Evolutionary conservation across 306 rosid species (phyloP), one percentile per base, ranked within the genome.

Genomic region (Cucurbita moschata): DNA sequence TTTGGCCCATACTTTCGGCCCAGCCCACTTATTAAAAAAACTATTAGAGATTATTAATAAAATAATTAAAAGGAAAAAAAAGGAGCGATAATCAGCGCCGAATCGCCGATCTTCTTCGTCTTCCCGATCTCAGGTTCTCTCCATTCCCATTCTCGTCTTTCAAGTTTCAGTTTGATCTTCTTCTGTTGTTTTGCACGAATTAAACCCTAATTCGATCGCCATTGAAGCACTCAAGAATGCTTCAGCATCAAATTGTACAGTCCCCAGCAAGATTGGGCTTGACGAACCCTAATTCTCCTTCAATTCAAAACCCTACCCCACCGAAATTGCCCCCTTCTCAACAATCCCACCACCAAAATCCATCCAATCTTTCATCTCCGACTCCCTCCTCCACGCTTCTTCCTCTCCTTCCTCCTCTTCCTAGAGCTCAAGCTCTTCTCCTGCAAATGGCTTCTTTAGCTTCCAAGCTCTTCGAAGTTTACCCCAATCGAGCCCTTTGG

Each of bases 191-290:
- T 18, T 44, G 18, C 21, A 10, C 5, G 18, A 14, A 35, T 37
- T 30, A 14, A 66, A 43, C 72, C n/a, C 52, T 66, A 66, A 66
- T 43, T 9, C 11, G 30, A 65, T 44, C 10, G 44, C 10, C 54
- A 19, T 66, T 66, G 37, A 44, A 66, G 50, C 5, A 19, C 52
- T 43, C 21, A 75, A 38, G 65, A 79, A 85, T 87, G 96, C 84
- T 89, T 76, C 97, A 91, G 63, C 91, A 81, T 73, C 97, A 87
- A 81, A 79, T 91, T 57, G 96, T 81, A 10, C 96, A 87, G 58
- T 92, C 98, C 53, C 96, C 98, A 5, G 96, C 96, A 2, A 85
- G 98, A 78, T 81, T 92, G 18, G 96, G 96, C 76, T 88, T 92
- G 14, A 74, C 93, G 0, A 90, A 90, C 76, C 96, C 97, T 1